Conservation (phyloP, 371 early-diverging fungal genomes). For the Rhizopus stolonifer region DNA sequence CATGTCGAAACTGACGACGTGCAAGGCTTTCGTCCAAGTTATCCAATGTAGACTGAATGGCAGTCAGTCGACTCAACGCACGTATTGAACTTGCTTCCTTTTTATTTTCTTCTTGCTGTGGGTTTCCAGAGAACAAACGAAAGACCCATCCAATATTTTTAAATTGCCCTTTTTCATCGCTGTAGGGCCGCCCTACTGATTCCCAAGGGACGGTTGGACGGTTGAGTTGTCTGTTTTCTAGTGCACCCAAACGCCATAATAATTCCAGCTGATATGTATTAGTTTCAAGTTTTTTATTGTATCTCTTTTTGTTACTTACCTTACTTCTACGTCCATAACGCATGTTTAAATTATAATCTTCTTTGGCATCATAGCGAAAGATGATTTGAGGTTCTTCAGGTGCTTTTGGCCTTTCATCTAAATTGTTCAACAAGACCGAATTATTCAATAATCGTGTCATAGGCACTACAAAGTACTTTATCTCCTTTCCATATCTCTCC, state of each 20-base stretch:
- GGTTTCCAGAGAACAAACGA: constrained; percentile 65
- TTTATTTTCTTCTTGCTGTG: constrained; percentile 66
- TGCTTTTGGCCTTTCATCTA: constrained; percentile 60
- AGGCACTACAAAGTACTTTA: constrained; percentile 68
- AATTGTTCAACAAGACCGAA: constrained; percentile 49
- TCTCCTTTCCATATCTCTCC: constrained; percentile 45
- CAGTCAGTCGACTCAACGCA: constrained; percentile 65
- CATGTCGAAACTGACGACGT: constrained; percentile 53
- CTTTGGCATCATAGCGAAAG: constrained; percentile 60
- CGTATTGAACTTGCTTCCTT: constrained; percentile 64
- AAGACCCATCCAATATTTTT: constrained; percentile 72
- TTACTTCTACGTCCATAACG: constrained; percentile 73
- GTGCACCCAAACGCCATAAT: constrained; percentile 65
- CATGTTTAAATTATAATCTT: constrained; percentile 67
- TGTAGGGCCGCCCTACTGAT: constrained; percentile 48
- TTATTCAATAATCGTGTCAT: constrained; percentile 70
- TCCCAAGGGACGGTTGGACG: constrained; percentile 68
- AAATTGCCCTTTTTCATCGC: constrained; percentile 59
- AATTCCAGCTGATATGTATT: constrained; percentile 51
- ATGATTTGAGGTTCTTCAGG: constrained; percentile 74
- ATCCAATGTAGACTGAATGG: constrained; percentile 65
- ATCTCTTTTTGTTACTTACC: constrained; percentile 29
- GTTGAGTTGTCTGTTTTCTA: constrained; percentile 56
- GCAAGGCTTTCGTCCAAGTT: constrained; percentile 66
- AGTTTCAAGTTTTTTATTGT: neutral